Evolutionary conservation across 352 stramenopile species (phyloP).

Genomic region (Poterioochromonas sp.): DNA sequence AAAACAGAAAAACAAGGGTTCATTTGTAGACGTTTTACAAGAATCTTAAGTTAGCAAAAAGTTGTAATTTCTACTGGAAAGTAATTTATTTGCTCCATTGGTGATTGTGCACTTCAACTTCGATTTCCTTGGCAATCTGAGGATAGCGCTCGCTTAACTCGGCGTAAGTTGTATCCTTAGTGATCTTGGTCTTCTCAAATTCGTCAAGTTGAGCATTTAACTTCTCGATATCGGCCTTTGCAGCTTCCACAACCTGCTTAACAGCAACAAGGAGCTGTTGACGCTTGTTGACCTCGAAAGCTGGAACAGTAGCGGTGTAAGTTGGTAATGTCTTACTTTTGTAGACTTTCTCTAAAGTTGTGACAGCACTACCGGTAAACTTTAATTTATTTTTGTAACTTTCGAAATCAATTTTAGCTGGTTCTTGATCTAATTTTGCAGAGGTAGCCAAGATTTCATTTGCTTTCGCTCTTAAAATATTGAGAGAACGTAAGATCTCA

Average conservation of each 20-base stretch:
- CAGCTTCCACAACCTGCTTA: neutral
- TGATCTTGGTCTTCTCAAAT: slow-evolving; percentile 21
- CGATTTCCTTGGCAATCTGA: neutral
- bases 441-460: neutral
- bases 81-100: slow-evolving; percentile 15
- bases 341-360: slow-evolving; percentile 21
- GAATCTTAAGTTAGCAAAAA: too few relatives aligned
- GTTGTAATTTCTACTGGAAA: too few relatives aligned
- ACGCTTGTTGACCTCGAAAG: slow-evolving; percentile 6
- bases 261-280: neutral
- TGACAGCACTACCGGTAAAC: slow-evolving; percentile 3
- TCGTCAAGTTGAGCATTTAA: slow-evolving; percentile 16
- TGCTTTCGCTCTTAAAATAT: neutral
- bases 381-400: slow-evolving; percentile 29
- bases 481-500: neutral
- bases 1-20: too few relatives aligned
- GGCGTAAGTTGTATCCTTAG: neutral
- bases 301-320: slow-evolving; percentile 10
- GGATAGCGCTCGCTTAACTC: slow-evolving; percentile 19
- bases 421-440: neutral
- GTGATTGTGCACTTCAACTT: slow-evolving; percentile 26
- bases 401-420: slow-evolving; percentile 3
- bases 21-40: too few relatives aligned
- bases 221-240: neutral
- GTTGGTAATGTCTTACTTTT: slow-evolving; percentile 1